Evolutionary conservation across 2,329 filamentous ascomycete genomes (phyloP).

Genomic region (Alternaria infectoria): DNA sequence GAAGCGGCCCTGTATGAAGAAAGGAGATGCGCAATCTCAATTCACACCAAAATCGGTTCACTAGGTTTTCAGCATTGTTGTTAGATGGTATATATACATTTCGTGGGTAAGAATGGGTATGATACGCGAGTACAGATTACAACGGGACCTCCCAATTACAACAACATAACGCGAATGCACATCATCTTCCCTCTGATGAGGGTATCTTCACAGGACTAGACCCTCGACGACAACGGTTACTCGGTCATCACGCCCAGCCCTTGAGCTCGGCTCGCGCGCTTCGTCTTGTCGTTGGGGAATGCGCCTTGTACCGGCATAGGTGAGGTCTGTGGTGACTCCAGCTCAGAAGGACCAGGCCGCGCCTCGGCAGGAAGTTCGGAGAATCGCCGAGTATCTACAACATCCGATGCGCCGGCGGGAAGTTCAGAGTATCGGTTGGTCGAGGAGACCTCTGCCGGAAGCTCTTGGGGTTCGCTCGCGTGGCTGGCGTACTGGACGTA

Average conservation of each 20-base stretch:
- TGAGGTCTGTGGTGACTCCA: constrained; percentile 29
- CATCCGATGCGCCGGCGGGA: constrained; percentile 21
- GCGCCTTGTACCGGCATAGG: constrained; percentile 21
- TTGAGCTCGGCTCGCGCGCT: constrained; percentile 9
- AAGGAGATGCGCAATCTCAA: neutral
- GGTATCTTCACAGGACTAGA: neutral
- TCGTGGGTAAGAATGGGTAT: neutral
- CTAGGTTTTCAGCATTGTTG: neutral
- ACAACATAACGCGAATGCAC: neutral
- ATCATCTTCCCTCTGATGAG: neutral
- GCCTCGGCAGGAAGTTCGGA: constrained; percentile 29
- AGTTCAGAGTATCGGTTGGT: constrained; percentile 29
- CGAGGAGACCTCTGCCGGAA: constrained; percentile 19
- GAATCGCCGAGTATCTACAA: constrained; percentile 13
- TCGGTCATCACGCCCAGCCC: constrained; percentile 19
- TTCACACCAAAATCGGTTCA: neutral
- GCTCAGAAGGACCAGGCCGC: constrained; percentile 10
- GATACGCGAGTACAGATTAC: neutral
- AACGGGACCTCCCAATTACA: neutral
- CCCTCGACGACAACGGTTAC: neutral
- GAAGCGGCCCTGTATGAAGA: neutral
- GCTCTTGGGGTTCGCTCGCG: constrained; percentile 23
- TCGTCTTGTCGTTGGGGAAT: constrained; percentile 17
- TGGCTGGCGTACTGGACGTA: constrained; percentile 26
- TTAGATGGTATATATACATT: neutral